These are phyloP conservation scores for Fusarium sp. DNA, from an alignment of 2,329 filamentous ascomycete genomes.

Conservation along the genomic window DNA sequence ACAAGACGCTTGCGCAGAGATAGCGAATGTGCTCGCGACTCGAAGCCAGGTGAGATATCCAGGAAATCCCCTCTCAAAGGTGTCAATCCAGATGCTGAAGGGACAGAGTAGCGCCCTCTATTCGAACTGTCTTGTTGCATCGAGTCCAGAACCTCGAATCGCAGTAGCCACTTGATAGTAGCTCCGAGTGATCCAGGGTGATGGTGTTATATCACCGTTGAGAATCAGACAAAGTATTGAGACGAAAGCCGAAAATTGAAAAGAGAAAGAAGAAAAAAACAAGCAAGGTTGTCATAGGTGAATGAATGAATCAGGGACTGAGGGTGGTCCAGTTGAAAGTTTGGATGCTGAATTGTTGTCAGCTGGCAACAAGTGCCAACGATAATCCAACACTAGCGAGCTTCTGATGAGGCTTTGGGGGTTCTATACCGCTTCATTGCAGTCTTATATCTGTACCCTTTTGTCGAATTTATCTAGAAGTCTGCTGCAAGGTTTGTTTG, in stretches of 20 bases:
- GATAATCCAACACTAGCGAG: not conserved
- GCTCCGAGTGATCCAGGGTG: not conserved
- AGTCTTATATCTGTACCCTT: not conserved
- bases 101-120: slow-evolving; percentile 41
- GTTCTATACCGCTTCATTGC: too few species aligned
- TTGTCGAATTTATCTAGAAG: not conserved
- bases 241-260: not conserved
- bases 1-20: slow-evolving; percentile 51
- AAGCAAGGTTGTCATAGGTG: not conserved
- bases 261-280: not conserved
- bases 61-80: slow-evolving; percentile 55
- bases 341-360: not conserved
- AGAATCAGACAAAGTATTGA: not conserved
- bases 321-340: not conserved
- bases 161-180: slow-evolving; percentile 14
- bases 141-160: slow-evolving; percentile 5
- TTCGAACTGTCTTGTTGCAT: slow-evolving; percentile 37
- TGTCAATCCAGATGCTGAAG: slow-evolving; percentile 39
- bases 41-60: slow-evolving; percentile 45
- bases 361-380: slow-evolving; percentile 16
- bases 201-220: not conserved
- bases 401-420: too few species aligned
- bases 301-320: not conserved
- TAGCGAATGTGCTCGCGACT: slow-evolving; percentile 49
- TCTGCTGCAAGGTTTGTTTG: not conserved